Evolutionary conservation across 306 rosid genomes (phyloP).

Genomic region (Cucumis hystrix): DNA sequence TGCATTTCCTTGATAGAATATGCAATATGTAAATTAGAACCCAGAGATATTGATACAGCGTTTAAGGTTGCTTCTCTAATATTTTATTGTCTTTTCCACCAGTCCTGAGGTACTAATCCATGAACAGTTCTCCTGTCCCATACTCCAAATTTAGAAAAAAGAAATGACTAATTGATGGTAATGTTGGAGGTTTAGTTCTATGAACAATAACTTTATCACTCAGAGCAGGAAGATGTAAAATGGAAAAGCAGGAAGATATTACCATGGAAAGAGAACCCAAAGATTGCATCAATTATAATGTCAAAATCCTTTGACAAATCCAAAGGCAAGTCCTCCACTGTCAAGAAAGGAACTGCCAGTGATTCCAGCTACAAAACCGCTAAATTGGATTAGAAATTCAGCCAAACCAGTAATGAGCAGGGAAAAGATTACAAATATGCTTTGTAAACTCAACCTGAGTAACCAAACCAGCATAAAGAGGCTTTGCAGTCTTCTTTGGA

Average conservation of each 20-base stretch:
- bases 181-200: not conserved
- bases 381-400: conserved; percentile 19
- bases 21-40: not conserved
- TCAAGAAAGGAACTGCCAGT: conserved; percentile 64
- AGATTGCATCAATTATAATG: conserved; percentile 70
- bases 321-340: conserved; percentile 59
- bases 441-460: conserved; percentile 40
- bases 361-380: conserved; percentile 67
- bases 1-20: not conserved
- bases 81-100: not conserved
- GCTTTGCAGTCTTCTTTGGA: conserved; percentile 76
- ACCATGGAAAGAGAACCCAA: conserved; percentile 98
- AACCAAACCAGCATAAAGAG: conserved; percentile 77
- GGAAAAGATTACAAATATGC: not conserved
- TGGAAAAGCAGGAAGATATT: conserved; percentile 7
- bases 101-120: not conserved
- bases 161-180: not conserved
- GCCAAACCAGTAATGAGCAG: not conserved
- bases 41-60: not conserved
- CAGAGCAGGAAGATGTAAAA: not conserved
- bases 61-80: not conserved
- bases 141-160: not conserved
- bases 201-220: not conserved
- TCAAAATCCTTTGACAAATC: conserved; percentile 64
- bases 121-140: not conserved